phyloP scores from a whole-genome alignment of 441 rosid genomes.

The Arabidopsis lyrata region DNA sequence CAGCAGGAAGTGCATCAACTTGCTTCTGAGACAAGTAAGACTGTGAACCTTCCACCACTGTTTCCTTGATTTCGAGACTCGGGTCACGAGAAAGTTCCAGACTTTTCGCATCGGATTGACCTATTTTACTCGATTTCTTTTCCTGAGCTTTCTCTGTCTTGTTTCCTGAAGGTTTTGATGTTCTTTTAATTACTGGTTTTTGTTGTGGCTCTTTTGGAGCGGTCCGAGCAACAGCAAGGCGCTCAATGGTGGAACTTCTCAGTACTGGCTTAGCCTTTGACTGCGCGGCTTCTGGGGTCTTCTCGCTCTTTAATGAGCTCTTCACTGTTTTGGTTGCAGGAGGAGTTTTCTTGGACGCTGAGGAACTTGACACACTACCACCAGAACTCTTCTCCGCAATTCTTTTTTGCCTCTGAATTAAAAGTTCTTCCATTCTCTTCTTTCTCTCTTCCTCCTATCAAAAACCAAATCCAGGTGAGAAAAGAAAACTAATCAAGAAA shows the following conservation, averaged over 20 bases:
- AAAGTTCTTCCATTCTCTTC: conserved; percentile 80
- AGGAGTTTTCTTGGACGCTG: conserved; percentile 51
- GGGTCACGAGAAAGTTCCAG: conserved; percentile 43
- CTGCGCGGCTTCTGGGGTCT: conserved; percentile 51
- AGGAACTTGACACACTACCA: conserved; percentile 45
- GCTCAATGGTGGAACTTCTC: conserved; percentile 87
- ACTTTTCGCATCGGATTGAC: conserved; percentile 30
- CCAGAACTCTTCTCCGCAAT: conserved; percentile 82
- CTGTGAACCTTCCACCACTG: conserved; percentile 38
- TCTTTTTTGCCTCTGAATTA: conserved; percentile 85
- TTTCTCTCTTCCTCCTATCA: conserved; percentile 83
- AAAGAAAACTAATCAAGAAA: conserved; percentile 8
- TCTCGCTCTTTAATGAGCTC: conserved; percentile 46
- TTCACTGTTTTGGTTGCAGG: conserved; percentile 44
- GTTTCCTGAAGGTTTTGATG: conserved; percentile 46
- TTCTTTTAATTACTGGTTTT: conserved; percentile 52
- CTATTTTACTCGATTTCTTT: conserved; percentile 55
- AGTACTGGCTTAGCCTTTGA: conserved; percentile 61
- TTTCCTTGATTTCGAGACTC: conserved; percentile 52
- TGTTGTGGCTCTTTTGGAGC: conserved; percentile 59
- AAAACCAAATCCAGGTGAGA: conserved; percentile 27
- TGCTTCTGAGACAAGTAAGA: conserved; percentile 35
- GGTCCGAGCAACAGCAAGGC: conserved; percentile 73
- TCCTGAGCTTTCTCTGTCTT: conserved; percentile 50
- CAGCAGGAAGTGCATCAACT: conserved; percentile 41